These are phyloP conservation scores for Mrakia hoshinonis DNA, from an alignment of 768 basidiomycete genomes.

Conservation along the genomic window DNA sequence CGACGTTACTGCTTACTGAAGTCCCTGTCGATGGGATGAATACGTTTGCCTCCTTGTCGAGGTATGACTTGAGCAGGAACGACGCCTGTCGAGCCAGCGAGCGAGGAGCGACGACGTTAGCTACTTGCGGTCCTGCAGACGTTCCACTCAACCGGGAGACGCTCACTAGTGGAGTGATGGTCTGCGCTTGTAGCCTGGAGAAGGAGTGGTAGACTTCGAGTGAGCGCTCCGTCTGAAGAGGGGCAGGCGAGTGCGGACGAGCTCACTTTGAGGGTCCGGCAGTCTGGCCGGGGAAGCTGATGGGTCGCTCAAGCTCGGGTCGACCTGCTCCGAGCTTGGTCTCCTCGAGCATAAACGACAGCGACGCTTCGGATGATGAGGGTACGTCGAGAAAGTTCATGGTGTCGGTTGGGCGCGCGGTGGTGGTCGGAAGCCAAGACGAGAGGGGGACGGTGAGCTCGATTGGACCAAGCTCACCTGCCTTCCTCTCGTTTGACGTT, in stretches of 20 bases:
- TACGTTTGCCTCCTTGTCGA: slow-evolving; percentile 8
- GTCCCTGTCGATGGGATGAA: slow-evolving; percentile 4
- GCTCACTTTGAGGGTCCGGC: slow-evolving; percentile 3
- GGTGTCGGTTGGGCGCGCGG: no score
- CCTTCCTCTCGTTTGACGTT: neutral
- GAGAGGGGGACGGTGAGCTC: neutral
- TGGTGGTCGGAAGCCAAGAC: neutral
- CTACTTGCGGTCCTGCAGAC: no score
- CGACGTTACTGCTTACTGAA: neutral
- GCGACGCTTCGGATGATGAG: neutral
- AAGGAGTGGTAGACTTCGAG: neutral
- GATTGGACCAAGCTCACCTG: neutral
- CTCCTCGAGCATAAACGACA: slow-evolving; percentile 15
- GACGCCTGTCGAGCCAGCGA: slow-evolving; percentile 6
- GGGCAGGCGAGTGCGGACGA: neutral
- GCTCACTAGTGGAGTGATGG: slow-evolving; percentile 10
- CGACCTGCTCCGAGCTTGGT: slow-evolving; percentile 16
- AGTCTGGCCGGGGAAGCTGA: slow-evolving; percentile 12
- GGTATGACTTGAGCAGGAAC: slow-evolving; percentile 26
- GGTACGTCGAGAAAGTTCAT: slow-evolving; percentile 28
- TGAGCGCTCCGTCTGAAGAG: neutral
- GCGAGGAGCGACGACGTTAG: no score
- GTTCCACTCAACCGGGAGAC: no score
- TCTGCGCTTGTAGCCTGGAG: slow-evolving; percentile 2
- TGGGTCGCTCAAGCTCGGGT: slow-evolving; percentile 4